phyloP scores from a whole-genome alignment of 768 basidiomycete genomes.

The Boletus coccyginus region DNA sequence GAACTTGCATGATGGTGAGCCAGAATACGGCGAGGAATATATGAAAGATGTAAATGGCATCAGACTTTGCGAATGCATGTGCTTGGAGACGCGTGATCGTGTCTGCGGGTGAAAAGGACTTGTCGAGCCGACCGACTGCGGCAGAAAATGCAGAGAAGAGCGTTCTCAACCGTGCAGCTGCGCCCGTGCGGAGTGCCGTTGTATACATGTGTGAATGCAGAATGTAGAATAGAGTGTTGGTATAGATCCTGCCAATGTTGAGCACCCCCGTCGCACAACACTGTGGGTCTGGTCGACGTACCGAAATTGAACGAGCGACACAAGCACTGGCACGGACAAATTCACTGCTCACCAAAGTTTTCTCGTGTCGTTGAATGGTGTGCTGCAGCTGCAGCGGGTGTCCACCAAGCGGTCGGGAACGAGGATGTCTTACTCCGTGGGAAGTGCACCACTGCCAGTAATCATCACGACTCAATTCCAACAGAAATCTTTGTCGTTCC shows the following conservation, averaged over 20 bases:
- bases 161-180: slow-evolving; percentile 2
- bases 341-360: not conserved
- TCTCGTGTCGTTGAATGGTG: not conserved
- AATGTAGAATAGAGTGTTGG: not conserved
- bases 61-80: slow-evolving; percentile 54
- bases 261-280: not conserved
- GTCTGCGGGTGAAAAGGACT: slow-evolving; percentile 67
- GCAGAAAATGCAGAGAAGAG: slow-evolving; percentile 50
- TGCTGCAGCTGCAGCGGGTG: too few species aligned
- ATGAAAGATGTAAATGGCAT: slow-evolving; percentile 66
- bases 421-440: too few species aligned
- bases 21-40: slow-evolving; percentile 62
- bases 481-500: too few species aligned
- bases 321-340: too few species aligned
- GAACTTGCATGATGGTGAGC: slow-evolving; percentile 68
- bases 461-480: too few species aligned
- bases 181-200: slow-evolving; percentile 4
- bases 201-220: not conserved
- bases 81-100: slow-evolving; percentile 58
- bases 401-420: too few species aligned
- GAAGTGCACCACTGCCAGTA: too few species aligned
- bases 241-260: not conserved
- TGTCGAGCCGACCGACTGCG: slow-evolving; percentile 68
- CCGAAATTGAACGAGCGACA: not conserved
- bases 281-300: not conserved